Evolutionary conservation across 345 rosid species (phyloP).

Genomic region (Garcia nutans): DNA sequence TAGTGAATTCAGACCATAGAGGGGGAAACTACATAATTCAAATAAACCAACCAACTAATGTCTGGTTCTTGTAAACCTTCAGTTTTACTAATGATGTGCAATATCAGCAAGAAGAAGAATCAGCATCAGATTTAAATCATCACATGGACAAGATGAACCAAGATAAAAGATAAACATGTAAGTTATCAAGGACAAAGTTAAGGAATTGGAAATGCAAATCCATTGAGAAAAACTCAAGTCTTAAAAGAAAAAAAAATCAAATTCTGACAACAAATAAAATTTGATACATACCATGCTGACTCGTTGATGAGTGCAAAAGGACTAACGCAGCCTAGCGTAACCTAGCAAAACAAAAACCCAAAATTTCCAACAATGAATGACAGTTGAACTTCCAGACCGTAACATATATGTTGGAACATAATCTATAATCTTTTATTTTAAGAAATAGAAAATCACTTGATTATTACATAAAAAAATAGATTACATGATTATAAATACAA

Average conservation of each 20-base stretch:
- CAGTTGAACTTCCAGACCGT: background rate
- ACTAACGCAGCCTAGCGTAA: constrained; percentile 79
- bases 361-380: constrained; percentile 5
- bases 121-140: background rate
- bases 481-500: too few relatives aligned
- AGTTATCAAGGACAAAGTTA: background rate
- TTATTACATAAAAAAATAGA: background rate
- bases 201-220: background rate
- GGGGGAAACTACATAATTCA: background rate
- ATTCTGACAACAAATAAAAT: constrained; percentile 3
- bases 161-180: background rate
- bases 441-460: background rate
- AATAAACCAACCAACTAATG: background rate
- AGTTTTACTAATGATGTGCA: background rate
- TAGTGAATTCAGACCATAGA: background rate
- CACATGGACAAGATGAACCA: background rate
- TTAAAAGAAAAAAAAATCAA: background rate
- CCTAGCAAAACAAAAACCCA: constrained; percentile 39
- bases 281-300: constrained; percentile 63
- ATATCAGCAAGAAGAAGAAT: background rate
- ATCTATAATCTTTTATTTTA: background rate
- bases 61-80: background rate
- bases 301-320: constrained; percentile 77
- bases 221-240: background rate
- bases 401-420: background rate